Base-by-base conservation (phyloP, 805 yeast species). In the Debaryomyces prosopidis region DNA sequence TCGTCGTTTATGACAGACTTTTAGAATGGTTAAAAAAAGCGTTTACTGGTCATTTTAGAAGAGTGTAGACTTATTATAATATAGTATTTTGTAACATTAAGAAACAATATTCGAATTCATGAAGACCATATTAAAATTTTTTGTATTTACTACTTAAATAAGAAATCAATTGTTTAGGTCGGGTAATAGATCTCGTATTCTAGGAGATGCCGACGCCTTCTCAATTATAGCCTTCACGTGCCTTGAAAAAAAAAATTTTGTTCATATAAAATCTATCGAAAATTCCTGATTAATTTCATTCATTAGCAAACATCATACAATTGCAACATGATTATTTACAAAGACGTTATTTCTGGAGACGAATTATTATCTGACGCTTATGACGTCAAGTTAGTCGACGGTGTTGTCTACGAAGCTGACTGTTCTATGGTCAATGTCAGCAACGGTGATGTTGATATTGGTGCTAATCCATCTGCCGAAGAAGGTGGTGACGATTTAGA, bases 381-480 rank as follows among this genome's bases (percentile, higher is more conserved):
- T 83, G 96, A 89, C 75, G 68, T 81, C 72, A 85, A 78, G 68
- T 77, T 75, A 72, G 97, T 94, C 57, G 96, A 88, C 66, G 88
- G 81, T 58, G 98, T 80, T 64, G 89, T 94, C 71, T 89, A 80
- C 82, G 99, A 94, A 81, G 98, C 96, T 58, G 89, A 94, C 85
- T 90, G 97, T 79, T 77, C 81, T 65, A 84, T 90, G 94, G 82
- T 94, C 73, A 85, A 79, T 64, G 89, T 94, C 65, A 84, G 82
- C 72, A 87, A 89, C 69, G 97, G 83, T 65, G 94, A 94, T 69
- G 84, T 94, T 62, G 98, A 94, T 75, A 94, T 94, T 73, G 99
- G 99, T 79, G 99, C 96, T 66, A 94, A 94, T 86, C 97, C 99
- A 68, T 89, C 97, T 65, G 97, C 98, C 59, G 99, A 94, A 79